phyloP scores from a whole-genome alignment of 2,329 filamentous ascomycete species.

The Alternaria rosae region DNA sequence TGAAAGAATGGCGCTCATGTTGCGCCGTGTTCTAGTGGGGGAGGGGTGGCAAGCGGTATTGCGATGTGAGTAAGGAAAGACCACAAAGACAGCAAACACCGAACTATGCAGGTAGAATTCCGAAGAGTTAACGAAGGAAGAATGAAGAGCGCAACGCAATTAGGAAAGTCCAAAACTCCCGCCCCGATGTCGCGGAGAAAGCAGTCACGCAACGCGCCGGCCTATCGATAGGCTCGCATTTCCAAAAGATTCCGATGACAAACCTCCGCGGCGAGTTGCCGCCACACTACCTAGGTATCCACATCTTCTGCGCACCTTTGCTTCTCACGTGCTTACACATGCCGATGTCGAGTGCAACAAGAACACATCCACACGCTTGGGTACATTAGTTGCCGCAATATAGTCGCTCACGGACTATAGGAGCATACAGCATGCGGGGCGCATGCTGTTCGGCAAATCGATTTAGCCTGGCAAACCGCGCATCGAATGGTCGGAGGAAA shows the following conservation, averaged over 20 bases:
- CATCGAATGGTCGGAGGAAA: background rate
- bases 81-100: background rate
- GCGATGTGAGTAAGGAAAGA: background rate
- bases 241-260: conserved; percentile 20
- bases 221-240: conserved; percentile 45
- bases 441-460: conserved; percentile 31
- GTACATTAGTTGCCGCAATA: conserved; percentile 2
- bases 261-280: conserved; percentile 33
- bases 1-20: conserved; percentile 96
- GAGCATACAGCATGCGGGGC: conserved; percentile 13
- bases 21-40: conserved; percentile 22
- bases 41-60: conserved; percentile 21
- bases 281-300: conserved; percentile 18
- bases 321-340: conserved; percentile 23
- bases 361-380: background rate
- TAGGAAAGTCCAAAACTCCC: conserved; percentile 12
- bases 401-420: background rate
- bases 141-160: conserved; percentile 3
- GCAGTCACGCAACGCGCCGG: conserved; percentile 25
- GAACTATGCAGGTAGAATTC: background rate
- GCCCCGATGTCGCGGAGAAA: conserved; percentile 32
- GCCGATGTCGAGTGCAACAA: background rate
- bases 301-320: background rate
- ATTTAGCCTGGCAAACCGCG: conserved; percentile 36
- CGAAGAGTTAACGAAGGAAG: background rate